These are phyloP conservation scores for Jamesozyma lodderae DNA, from an alignment of 805 yeast species.

Conservation along the genomic window DNA sequence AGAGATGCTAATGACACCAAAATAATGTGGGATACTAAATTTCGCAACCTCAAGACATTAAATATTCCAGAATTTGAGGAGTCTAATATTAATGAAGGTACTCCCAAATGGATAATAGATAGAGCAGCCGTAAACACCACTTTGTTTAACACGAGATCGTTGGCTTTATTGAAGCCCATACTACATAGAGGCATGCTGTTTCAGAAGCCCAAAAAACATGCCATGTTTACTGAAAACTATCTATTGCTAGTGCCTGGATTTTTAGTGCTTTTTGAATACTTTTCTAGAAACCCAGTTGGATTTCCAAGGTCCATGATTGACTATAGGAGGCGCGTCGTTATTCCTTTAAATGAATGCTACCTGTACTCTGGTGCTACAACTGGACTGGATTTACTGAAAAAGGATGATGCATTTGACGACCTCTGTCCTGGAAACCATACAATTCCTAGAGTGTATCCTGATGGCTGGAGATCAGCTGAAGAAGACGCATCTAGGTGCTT, in stretches of 20 bases:
- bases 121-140: conserved; percentile 44
- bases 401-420: conserved; percentile 39
- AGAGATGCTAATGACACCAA: conserved; percentile 36
- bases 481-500: conserved; percentile 69
- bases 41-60: conserved; percentile 38
- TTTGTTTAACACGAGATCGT: conserved; percentile 46
- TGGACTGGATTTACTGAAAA: conserved; percentile 42
- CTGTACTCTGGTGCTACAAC: conserved; percentile 65
- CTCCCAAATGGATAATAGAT: conserved; percentile 47
- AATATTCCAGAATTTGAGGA: conserved; percentile 50
- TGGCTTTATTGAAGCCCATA: conserved; percentile 52
- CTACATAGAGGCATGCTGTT: conserved; percentile 58
- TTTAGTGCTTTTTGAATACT: conserved; percentile 47
- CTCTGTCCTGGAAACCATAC: conserved; percentile 46
- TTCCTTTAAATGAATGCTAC: conserved; percentile 61
- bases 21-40: conserved; percentile 32
- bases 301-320: conserved; percentile 40
- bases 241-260: conserved; percentile 66
- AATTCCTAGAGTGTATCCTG: conserved; percentile 64
- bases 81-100: conserved; percentile 38
- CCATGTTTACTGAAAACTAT: conserved; percentile 51
- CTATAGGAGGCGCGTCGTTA: conserved; percentile 45
- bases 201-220: conserved; percentile 60
- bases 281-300: conserved; percentile 38
- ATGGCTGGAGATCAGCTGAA: conserved; percentile 81